Evolutionary conservation across 805 yeast species (phyloP).

Genomic region (Saturnispora gosingensis): DNA sequence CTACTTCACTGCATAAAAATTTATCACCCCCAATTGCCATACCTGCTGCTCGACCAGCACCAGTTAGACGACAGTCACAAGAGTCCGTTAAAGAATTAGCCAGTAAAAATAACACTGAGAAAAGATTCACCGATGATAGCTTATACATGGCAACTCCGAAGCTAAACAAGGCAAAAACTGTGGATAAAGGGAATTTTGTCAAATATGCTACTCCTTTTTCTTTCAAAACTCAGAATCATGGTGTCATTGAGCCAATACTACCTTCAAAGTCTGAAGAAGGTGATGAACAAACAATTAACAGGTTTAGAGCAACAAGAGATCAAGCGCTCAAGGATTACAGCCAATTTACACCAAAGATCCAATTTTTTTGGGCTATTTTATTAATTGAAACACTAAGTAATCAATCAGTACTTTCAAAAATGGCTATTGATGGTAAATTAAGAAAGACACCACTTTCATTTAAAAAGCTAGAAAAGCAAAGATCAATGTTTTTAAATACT

Average conservation of each 20-base stretch:
- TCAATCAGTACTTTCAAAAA: constrained; percentile 34
- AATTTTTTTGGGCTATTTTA: constrained; percentile 53
- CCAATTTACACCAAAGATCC: constrained; percentile 41
- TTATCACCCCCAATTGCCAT: background rate
- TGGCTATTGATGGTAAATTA: constrained; percentile 39
- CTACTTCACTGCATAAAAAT: background rate
- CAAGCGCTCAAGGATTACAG: constrained; percentile 29
- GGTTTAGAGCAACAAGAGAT: constrained; percentile 26
- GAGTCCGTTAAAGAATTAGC: background rate
- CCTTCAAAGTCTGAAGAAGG: constrained; percentile 25
- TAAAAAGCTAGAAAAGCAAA: constrained; percentile 40
- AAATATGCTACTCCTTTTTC: constrained; percentile 15
- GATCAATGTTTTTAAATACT: constrained; percentile 45
- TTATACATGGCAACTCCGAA: background rate
- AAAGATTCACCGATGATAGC: constrained; percentile 6
- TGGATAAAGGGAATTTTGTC: background rate
- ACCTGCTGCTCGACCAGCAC: background rate
- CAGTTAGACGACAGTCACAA: background rate
- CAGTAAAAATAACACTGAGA: background rate
- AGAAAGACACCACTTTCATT: constrained; percentile 30
- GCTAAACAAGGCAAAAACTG: background rate
- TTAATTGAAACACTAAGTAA: constrained; percentile 40
- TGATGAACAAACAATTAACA: constrained; percentile 17
- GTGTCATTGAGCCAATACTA: constrained; percentile 22
- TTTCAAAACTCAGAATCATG: constrained; percentile 18